Evolutionary conservation across 2,329 filamentous ascomycete genomes (phyloP).

Genomic region (Fusarium papillatum): DNA sequence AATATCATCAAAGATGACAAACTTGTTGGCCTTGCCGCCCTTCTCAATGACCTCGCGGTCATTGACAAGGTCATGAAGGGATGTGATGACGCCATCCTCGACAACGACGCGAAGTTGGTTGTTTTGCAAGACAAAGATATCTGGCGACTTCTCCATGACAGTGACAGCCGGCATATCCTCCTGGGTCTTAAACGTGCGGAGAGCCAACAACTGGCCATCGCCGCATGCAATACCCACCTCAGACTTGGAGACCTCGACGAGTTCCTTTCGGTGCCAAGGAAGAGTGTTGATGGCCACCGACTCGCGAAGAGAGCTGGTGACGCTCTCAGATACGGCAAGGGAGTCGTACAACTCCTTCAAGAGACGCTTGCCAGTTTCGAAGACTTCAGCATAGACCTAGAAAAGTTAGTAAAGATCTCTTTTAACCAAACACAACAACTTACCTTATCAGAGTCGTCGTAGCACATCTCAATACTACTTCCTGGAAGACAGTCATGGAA

Average conservation of each 20-base stretch:
- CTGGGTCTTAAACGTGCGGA: slow-evolving; percentile 63
- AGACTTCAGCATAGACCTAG: slow-evolving; percentile 85
- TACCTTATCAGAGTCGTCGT: slow-evolving; percentile 91
- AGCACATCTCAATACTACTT: slow-evolving; percentile 97
- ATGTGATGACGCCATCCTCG: slow-evolving; percentile 83
- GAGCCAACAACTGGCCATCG: slow-evolving; percentile 63
- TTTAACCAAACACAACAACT: slow-evolving; percentile 25
- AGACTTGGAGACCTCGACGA: slow-evolving; percentile 73
- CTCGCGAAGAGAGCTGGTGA: slow-evolving; percentile 56
- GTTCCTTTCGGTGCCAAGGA: slow-evolving; percentile 84
- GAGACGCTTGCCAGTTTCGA: slow-evolving; percentile 80
- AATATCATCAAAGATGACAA: slow-evolving; percentile 97
- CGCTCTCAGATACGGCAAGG: slow-evolving; percentile 71
- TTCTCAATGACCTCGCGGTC: slow-evolving; percentile 83
- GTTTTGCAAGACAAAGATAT: slow-evolving; percentile 85
- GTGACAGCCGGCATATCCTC: slow-evolving; percentile 63
- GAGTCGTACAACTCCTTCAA: slow-evolving; percentile 77
- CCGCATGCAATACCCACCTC: slow-evolving; percentile 70
- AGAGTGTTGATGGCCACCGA: slow-evolving; percentile 85
- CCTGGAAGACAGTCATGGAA: slow-evolving; percentile 98
- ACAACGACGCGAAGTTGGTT: slow-evolving; percentile 81
- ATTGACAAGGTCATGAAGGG: slow-evolving; percentile 81
- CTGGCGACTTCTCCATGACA: slow-evolving; percentile 64
- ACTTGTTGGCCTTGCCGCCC: slow-evolving; percentile 86
- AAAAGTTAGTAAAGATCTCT: slow-evolving; percentile 9